Percentiles rank a stretch among this genome's conserved stretches.
phyloP scores from a whole-genome alignment of 116 monocot species.

The Cymodocea nodosa region DNA sequence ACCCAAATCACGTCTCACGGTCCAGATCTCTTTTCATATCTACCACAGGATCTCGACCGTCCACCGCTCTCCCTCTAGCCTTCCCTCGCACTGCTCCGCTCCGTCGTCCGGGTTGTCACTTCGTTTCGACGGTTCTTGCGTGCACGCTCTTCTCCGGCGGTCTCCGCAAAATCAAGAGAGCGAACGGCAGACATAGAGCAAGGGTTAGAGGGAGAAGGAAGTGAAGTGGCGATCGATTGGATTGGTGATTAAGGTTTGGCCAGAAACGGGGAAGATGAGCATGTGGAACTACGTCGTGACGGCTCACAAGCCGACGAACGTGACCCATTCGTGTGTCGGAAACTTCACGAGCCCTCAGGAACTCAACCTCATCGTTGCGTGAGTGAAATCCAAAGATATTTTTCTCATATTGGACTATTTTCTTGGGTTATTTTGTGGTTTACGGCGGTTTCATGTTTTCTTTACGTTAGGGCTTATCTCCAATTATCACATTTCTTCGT shows the following conservation, averaged over 20 bases:
- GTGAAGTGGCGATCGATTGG: neutral
- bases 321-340: constrained; percentile 96
- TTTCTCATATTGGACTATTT: neutral
- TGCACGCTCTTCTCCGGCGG: no score
- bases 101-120: no score
- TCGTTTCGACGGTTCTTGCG: no score
- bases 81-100: no score
- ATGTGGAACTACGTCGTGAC: constrained; percentile 99
- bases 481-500: neutral
- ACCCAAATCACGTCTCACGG: no score
- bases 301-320: constrained; percentile 99
- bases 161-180: no score
- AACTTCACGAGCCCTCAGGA: constrained; percentile 96
- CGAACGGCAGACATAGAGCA: neutral
- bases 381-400: neutral
- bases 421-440: neutral
- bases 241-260: neutral
- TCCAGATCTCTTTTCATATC: no score
- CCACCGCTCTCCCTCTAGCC: no score
- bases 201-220: neutral
- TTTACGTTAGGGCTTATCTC: neutral
- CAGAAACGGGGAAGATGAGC: constrained; percentile 40
- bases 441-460: neutral
- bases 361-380: constrained; percentile 98
- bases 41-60: no score